Evolutionary conservation across 1,139 yeast species (phyloP).

Genomic region (Protomyces inundatus): DNA sequence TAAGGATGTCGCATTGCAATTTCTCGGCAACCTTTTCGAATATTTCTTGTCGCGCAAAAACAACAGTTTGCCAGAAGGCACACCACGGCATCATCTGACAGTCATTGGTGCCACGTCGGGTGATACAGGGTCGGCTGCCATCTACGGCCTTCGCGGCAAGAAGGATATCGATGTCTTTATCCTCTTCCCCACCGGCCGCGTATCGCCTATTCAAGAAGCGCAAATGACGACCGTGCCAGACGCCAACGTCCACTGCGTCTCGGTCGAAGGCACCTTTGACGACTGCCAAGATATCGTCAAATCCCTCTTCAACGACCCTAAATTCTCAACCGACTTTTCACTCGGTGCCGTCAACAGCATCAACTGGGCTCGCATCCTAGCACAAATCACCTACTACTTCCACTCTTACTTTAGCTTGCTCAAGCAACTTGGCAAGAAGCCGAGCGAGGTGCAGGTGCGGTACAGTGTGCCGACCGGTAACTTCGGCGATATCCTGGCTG

Average conservation of each 20-base stretch:
- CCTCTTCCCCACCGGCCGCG: constrained; percentile 93
- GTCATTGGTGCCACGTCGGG: constrained; percentile 99
- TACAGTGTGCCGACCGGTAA: constrained; percentile 96
- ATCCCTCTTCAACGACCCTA: constrained; percentile 80
- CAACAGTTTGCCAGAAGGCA: constrained; percentile 50
- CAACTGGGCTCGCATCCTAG: constrained; percentile 97
- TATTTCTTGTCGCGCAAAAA: constrained; percentile 78
- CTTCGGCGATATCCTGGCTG: constrained; percentile 96
- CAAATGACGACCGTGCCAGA: constrained; percentile 99
- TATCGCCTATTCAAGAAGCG: constrained; percentile 94
- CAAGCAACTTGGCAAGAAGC: constrained; percentile 37
- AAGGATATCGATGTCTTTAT: constrained; percentile 95
- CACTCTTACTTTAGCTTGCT: constrained; percentile 76
- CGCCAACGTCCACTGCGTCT: constrained; percentile 84
- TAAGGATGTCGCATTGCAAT: constrained; percentile 96
- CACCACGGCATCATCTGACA: constrained; percentile 70
- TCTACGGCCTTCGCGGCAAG: constrained; percentile 93
- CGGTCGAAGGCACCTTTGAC: constrained; percentile 93
- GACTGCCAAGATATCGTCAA: constrained; percentile 97
- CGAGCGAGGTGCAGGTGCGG: constrained; percentile 48
- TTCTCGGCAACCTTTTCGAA: constrained; percentile 93
- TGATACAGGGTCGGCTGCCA: constrained; percentile 98
- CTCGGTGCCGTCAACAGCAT: constrained; percentile 97
- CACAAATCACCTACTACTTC: constrained; percentile 95
- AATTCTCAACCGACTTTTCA: constrained; percentile 81